phyloP scores from a whole-genome alignment of 352 stramenopile genomes.

The Phytophthora ramorum region DNA sequence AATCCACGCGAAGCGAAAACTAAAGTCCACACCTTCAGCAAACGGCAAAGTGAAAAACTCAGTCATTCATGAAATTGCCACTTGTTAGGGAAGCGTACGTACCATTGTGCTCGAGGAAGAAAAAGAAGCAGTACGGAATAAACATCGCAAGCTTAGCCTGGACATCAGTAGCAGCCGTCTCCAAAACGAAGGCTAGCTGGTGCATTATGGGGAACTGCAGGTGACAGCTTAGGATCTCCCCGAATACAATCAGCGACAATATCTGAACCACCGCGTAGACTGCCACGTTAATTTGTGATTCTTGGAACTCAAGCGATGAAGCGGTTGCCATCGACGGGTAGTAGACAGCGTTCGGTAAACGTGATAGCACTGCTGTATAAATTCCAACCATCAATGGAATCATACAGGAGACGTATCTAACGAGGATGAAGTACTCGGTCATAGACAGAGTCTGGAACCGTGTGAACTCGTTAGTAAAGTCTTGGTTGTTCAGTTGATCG shows the following conservation, averaged over 20 bases:
- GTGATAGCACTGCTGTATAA: slow-evolving; percentile 20
- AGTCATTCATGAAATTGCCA: neutral
- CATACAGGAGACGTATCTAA: slow-evolving; percentile 38
- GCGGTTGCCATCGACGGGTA: slow-evolving; percentile 10
- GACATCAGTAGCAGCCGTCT: slow-evolving; percentile 29
- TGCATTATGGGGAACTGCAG: slow-evolving; percentile 33
- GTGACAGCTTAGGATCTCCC: slow-evolving; percentile 9
- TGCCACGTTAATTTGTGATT: slow-evolving; percentile 23
- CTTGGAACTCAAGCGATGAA: neutral
- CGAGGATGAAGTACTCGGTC: slow-evolving; percentile 32
- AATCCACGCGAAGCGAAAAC: slow-evolving; percentile 26
- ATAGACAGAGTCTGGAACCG: slow-evolving; percentile 23
- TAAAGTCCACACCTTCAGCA: slow-evolving; percentile 27
- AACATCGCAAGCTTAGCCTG: slow-evolving; percentile 35
- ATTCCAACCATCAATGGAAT: slow-evolving; percentile 32
- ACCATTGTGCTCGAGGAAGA: slow-evolving; percentile 41
- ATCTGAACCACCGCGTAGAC: slow-evolving; percentile 21
- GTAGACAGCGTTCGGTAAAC: slow-evolving; percentile 23
- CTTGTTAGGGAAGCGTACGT: neutral
- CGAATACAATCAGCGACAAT: slow-evolving; percentile 10
- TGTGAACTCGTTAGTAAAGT: neutral
- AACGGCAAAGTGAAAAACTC: neutral
- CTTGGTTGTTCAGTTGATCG: neutral
- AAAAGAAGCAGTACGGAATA: slow-evolving; percentile 38
- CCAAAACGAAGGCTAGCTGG: slow-evolving; percentile 38